Evolutionary conservation across 345 rosid species (phyloP).

Genomic region (Cardamine chenopodiifolia): DNA sequence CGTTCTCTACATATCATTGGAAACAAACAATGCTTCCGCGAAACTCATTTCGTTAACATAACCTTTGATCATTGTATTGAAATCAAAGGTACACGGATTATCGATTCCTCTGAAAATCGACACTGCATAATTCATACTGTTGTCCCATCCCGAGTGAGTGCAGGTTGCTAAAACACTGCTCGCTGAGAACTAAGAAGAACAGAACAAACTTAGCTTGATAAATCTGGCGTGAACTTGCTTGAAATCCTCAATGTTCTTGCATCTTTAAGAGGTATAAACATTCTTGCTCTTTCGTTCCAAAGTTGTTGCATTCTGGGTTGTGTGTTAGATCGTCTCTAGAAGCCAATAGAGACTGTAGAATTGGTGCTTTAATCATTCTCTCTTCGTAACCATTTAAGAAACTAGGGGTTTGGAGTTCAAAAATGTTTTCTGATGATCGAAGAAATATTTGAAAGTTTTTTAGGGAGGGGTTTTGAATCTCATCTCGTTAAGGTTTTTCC

Average conservation of each 20-base stretch:
- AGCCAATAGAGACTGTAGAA: slow-evolving; percentile 34
- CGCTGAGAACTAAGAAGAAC: slow-evolving; percentile 31
- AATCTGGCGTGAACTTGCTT: slow-evolving; percentile 59
- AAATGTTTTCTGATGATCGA: neutral
- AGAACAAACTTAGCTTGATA: slow-evolving; percentile 42
- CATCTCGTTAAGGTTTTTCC: slow-evolving; percentile 33
- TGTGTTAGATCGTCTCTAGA: slow-evolving; percentile 29
- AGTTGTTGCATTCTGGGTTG: slow-evolving; percentile 23
- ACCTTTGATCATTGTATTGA: slow-evolving; percentile 47
- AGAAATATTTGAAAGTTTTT: neutral
- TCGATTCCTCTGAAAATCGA: slow-evolving; percentile 36
- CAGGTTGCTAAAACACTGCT: slow-evolving; percentile 40
- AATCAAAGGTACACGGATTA: slow-evolving; percentile 43
- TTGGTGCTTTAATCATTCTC: slow-evolving; percentile 37
- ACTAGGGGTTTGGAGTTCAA: neutral
- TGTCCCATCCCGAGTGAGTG: slow-evolving; percentile 41
- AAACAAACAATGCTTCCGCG: slow-evolving; percentile 38
- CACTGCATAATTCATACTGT: slow-evolving; percentile 39
- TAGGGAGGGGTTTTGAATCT: slow-evolving; percentile 19
- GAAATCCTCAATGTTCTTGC: slow-evolving; percentile 56
- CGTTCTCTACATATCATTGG: slow-evolving; percentile 35
- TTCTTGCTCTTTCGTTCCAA: slow-evolving; percentile 58
- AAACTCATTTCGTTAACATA: slow-evolving; percentile 35
- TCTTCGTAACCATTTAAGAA: slow-evolving; percentile 22
- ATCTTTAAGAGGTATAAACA: slow-evolving; percentile 57